Evolutionary conservation across 768 basidiomycete genomes (phyloP), one percentile per base, ranked within the genome.

Genomic region (Tulasnella sp.): DNA sequence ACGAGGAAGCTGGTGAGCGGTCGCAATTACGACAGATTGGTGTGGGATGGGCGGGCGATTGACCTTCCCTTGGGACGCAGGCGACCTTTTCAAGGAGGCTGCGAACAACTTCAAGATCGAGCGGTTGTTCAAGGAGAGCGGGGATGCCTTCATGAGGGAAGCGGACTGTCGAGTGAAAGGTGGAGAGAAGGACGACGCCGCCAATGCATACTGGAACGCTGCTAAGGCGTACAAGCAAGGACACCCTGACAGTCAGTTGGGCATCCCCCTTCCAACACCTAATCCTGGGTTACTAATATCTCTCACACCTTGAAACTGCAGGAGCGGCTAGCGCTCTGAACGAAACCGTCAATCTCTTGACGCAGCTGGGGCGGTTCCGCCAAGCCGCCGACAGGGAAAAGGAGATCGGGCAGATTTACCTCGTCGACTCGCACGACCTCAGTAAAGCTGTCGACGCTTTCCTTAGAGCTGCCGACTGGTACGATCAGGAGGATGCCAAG

Each of bases 361-460:
- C 92, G 11, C 80, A 91, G 75, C 84, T 84, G 35, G 97, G 97
- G 67, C 88, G 94, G 72, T 99, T 98, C 84, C 84, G 97, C 67
- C 97, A 99, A 80, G 97, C 97, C 26, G 97, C 96, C 6, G 97
- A 99, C 80, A 84, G 97, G 77, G 94, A 98, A 84, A 98, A 96
- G 81, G 92, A 98, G 82, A 95, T 98, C 75, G 97, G 89, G 2
- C 90, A 93, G 78, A 81, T 84, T 52, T 80, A 80, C 67, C 79
- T 80, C 9, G 72, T 59, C 74, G 91, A 94, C 75, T 81, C 84
- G 52, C 83, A 88, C 76, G 91, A 97, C 80, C 82, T 95, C 37
- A 86, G 86, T 16, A 90, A 89, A 76, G 95, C 95, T 69, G 92
- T 93, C 77, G 94, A 98, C 73, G 94, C 92, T 81, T 94, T 89